Conservation (phyloP, 495 filamentous ascomycete species). For the Lepidopterella palustris region DNA sequence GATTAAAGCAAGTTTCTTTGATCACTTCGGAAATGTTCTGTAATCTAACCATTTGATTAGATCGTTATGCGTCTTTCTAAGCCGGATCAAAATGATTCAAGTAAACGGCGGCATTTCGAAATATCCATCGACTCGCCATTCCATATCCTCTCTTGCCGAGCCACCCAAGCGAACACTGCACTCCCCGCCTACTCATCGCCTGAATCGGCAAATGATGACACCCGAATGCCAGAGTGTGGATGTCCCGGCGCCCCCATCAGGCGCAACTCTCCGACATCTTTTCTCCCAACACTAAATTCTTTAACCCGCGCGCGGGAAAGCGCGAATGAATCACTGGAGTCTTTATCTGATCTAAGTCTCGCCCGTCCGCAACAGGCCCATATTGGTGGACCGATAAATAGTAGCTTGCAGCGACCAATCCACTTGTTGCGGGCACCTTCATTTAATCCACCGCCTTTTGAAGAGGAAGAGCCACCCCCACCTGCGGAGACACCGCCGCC, state of each 20-base stretch:
- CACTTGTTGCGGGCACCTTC: constrained; percentile 84
- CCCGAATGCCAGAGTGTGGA: constrained; percentile 58
- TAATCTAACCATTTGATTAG: constrained; percentile 50
- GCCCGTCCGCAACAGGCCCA: constrained; percentile 37
- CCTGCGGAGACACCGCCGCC: constrained; percentile 80
- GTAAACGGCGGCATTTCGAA: constrained; percentile 87
- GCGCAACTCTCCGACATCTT: constrained; percentile 40
- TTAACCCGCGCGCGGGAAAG: constrained; percentile 26
- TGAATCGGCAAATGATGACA: constrained; percentile 44
- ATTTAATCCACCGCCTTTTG: constrained; percentile 85
- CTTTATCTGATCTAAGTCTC: constrained; percentile 34
- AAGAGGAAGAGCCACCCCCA: constrained; percentile 80
- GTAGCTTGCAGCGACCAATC: constrained; percentile 57
- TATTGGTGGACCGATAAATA: constrained; percentile 29
- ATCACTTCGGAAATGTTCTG: too few relatives aligned
- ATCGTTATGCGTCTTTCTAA: constrained; percentile 95
- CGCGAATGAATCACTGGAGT: constrained; percentile 16
- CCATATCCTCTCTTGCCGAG: constrained; percentile 89
- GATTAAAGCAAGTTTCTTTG: constrained; percentile 96
- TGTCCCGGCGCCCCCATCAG: constrained; percentile 60
- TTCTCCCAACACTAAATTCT: constrained; percentile 38
- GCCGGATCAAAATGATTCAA: constrained; percentile 70
- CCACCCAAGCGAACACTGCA: constrained; percentile 82
- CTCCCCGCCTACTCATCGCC: constrained; percentile 77
- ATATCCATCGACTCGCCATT: constrained; percentile 98